Evolutionary conservation across 2,329 filamentous ascomycete species (phyloP).

Genomic region (Coniochaeta prunicola): DNA sequence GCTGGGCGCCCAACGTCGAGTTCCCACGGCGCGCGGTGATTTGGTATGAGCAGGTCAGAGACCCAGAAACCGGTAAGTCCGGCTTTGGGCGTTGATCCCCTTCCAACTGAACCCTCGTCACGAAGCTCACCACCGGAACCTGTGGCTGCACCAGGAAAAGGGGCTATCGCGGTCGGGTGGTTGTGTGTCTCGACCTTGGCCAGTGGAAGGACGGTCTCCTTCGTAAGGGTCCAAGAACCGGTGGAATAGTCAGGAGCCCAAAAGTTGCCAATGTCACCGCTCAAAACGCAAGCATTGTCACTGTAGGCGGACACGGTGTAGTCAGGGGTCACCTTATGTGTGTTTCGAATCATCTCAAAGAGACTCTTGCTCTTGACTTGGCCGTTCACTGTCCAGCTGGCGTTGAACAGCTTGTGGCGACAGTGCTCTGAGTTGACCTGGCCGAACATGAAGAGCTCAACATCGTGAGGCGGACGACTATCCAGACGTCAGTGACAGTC

Average conservation of each 20-base stretch:
- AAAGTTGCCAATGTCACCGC: slow-evolving; percentile 63
- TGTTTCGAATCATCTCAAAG: slow-evolving; percentile 96
- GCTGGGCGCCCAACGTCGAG: slow-evolving; percentile 79
- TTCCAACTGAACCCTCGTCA: slow-evolving; percentile 89
- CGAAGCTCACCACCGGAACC: slow-evolving; percentile 93
- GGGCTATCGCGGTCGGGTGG: slow-evolving; percentile 92
- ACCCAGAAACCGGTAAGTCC: slow-evolving; percentile 91
- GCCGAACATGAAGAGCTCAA: slow-evolving; percentile 98
- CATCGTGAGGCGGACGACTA: slow-evolving; percentile 66
- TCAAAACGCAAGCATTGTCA: slow-evolving; percentile 91
- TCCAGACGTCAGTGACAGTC: background rate
- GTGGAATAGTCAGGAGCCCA: slow-evolving; percentile 87
- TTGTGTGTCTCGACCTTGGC: slow-evolving; percentile 98
- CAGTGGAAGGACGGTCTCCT: slow-evolving; percentile 80
- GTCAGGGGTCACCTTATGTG: slow-evolving; percentile 73
- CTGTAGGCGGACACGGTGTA: slow-evolving; percentile 94
- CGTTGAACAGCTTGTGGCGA: slow-evolving; percentile 86
- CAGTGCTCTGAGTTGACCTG: slow-evolving; percentile 98
- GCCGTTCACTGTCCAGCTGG: slow-evolving; percentile 91
- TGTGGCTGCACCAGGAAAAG: slow-evolving; percentile 86
- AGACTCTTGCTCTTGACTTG: slow-evolving; percentile 70
- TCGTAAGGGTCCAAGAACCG: slow-evolving; percentile 79
- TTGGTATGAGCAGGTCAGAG: slow-evolving; percentile 87
- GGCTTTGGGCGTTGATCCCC: slow-evolving; percentile 88
- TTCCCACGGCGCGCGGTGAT: slow-evolving; percentile 80